phyloP scores from a whole-genome alignment of 441 rosid species.

The Erodium texanum region DNA sequence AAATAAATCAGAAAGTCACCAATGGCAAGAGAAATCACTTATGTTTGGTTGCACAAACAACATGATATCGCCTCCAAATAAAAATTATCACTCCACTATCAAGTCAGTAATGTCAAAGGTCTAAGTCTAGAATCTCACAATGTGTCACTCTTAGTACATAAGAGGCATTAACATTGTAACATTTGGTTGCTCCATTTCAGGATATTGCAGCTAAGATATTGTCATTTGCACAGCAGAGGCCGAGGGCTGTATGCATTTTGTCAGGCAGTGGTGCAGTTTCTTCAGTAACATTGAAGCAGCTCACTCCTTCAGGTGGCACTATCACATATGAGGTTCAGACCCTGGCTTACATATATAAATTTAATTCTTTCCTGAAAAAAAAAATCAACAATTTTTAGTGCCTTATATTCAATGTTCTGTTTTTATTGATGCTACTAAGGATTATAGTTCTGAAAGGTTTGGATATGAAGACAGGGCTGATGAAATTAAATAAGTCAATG shows the following conservation, averaged over 20 bases:
- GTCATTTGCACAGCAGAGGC: constrained; percentile 77
- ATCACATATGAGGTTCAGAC: constrained; percentile 65
- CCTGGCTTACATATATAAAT: constrained; percentile 9
- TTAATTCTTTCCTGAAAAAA: not conserved
- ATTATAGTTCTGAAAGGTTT: not conserved
- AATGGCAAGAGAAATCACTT: not conserved
- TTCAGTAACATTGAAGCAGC: constrained; percentile 69
- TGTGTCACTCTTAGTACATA: not conserved
- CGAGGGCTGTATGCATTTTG: constrained; percentile 83
- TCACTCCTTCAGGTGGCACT: constrained; percentile 45
- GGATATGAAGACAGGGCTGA: not conserved
- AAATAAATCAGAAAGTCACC: not conserved
- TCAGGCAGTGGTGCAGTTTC: constrained; percentile 88
- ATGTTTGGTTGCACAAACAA: too few relatives aligned
- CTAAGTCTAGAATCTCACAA: not conserved
- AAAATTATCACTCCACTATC: not conserved
- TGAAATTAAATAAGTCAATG: not conserved
- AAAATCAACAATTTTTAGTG: not conserved
- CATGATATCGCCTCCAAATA: not conserved
- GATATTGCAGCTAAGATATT: constrained; percentile 74
- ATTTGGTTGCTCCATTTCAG: constrained; percentile 27
- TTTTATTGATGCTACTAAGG: not conserved
- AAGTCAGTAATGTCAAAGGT: not conserved
- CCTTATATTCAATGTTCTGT: not conserved
- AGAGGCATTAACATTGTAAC: not conserved